These are phyloP conservation scores for Ascochyta rabiei DNA, from an alignment of 2,329 filamentous ascomycete species.

Conservation along the genomic window DNA sequence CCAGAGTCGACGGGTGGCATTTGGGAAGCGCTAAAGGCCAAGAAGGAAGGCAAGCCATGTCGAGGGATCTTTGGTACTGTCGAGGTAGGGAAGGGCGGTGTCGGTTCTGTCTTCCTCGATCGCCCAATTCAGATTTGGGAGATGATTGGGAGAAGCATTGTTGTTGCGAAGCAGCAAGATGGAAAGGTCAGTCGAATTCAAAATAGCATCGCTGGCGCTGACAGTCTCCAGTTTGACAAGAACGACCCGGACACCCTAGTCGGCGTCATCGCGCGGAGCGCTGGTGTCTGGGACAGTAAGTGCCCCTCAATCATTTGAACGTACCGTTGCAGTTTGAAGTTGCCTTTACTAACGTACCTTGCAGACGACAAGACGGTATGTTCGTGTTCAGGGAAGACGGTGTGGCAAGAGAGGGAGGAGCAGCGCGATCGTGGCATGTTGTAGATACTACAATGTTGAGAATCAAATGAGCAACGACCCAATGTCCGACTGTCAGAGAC, in stretches of 20 bases:
- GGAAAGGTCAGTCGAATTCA: constrained; percentile 45
- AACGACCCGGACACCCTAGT: constrained; percentile 88
- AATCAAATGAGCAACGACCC: neutral
- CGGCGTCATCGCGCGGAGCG: constrained; percentile 92
- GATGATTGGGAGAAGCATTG: constrained; percentile 90
- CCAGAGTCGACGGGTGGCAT: constrained; percentile 82
- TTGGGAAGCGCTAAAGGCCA: constrained; percentile 66
- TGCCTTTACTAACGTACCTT: constrained; percentile 45
- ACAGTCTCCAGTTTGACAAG: constrained; percentile 30
- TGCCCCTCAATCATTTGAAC: neutral
- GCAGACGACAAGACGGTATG: constrained; percentile 91
- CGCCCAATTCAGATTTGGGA: constrained; percentile 90
- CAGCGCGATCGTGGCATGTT: constrained; percentile 90
- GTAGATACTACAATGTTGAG: constrained; percentile 52
- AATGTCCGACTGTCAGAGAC: neutral
- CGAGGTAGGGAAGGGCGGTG: constrained; percentile 74
- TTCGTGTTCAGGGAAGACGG: constrained; percentile 95
- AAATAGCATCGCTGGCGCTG: neutral
- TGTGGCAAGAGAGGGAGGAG: constrained; percentile 96
- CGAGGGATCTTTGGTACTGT: constrained; percentile 76
- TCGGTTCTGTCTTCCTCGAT: constrained; percentile 81
- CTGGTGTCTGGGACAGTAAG: constrained; percentile 85
- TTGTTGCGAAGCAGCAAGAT: constrained; percentile 74
- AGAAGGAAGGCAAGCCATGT: constrained; percentile 54
- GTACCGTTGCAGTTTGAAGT: constrained; percentile 1